Evolutionary conservation across 148 eudicot species (phyloP).

Genomic region (Dysphania ambrosioides): DNA sequence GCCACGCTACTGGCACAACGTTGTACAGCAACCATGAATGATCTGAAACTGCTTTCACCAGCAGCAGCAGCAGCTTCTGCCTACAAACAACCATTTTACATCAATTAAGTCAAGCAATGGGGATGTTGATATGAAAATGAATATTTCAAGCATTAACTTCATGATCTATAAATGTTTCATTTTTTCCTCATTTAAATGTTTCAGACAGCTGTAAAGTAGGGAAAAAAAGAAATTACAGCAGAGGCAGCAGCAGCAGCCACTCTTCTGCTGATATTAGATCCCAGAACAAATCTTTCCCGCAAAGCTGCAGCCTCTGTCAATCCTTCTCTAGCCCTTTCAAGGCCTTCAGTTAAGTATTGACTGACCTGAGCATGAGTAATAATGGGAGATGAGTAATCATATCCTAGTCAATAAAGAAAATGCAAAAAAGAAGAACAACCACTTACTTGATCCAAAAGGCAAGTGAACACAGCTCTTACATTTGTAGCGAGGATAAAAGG

Average conservation of each 20-base stretch:
- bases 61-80: conserved; percentile 99
- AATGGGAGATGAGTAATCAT: conserved; percentile 6
- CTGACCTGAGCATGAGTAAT: conserved; percentile 57
- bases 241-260: conserved; percentile 99
- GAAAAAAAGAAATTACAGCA: conserved; percentile 65
- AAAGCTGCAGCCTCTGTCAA: conserved; percentile 89
- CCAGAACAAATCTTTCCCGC: conserved; percentile 90
- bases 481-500: conserved; percentile 86
- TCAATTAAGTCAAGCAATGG: conserved; percentile 16
- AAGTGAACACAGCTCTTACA: conserved; percentile 82
- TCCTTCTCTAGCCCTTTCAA: conserved; percentile 89
- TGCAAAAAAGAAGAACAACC: neutral
- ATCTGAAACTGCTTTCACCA: conserved; percentile 96
- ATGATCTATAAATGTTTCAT: too few species aligned
- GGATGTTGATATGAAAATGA: neutral
- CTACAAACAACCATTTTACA: conserved; percentile 38
- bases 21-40: conserved; percentile 98
- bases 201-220: neutral
- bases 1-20: conserved; percentile 98
- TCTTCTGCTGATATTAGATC: conserved; percentile 78
- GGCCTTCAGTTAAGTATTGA: conserved; percentile 84
- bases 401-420: neutral
- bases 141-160: neutral
- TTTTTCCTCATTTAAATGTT: too few species aligned
- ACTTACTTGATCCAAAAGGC: conserved; percentile 95